Conservation (phyloP, 768 basidiomycete genomes). For the Mycena galopus region DNA sequence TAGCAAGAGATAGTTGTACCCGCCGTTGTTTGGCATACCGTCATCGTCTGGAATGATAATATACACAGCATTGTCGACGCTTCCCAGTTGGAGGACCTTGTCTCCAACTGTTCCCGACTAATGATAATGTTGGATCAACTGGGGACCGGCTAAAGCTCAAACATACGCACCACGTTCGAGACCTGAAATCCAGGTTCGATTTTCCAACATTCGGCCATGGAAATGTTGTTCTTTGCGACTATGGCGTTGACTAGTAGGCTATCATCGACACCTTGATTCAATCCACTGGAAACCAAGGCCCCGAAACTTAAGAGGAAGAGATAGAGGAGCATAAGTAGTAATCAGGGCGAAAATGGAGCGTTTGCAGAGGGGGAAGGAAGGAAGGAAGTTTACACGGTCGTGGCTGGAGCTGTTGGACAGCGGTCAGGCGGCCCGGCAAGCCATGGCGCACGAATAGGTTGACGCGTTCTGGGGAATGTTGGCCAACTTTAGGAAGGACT, state of each 20-base stretch:
- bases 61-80: conserved; percentile 29
- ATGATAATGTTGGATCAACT: conserved; percentile 11
- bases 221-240: conserved; percentile 36
- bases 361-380: conserved; percentile 22
- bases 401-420: conserved; percentile 16
- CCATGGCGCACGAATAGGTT: too few relatives aligned
- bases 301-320: conserved; percentile 29
- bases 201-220: conserved; percentile 37
- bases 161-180: conserved; percentile 36
- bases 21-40: conserved; percentile 39
- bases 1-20: conserved; percentile 23
- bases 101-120: conserved; percentile 38
- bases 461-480: too few relatives aligned
- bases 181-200: conserved; percentile 37
- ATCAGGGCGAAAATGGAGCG: conserved; percentile 18
- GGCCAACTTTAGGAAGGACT: too few relatives aligned
- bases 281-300: conserved; percentile 23
- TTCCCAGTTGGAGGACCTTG: conserved; percentile 36
- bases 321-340: conserved; percentile 28
- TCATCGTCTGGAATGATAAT: conserved; percentile 38
- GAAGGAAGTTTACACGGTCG: conserved; percentile 15
- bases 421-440: conserved; percentile 6
- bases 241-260: conserved; percentile 38
- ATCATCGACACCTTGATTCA: conserved; percentile 18
- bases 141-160: conserved; percentile 10